A percentile compares a stretch with the other conserved stretches of the same genome.
Conservation (phyloP, 805 yeast species). For the Sugiyamaella valdiviana region DNA sequence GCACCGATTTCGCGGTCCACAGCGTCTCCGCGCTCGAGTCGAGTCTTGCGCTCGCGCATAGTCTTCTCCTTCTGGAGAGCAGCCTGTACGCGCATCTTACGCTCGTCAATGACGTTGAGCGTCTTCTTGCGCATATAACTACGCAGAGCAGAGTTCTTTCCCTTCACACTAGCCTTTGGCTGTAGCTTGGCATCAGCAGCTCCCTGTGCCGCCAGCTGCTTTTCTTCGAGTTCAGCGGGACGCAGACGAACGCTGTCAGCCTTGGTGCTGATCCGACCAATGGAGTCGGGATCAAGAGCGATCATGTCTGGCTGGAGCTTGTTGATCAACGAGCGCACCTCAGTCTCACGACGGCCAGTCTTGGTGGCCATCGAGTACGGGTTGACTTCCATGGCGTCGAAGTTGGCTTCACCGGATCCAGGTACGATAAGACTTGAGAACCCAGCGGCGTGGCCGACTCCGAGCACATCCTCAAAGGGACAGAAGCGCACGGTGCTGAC, state of each 20-base stretch:
- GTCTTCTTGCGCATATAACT: slow-evolving; percentile 75
- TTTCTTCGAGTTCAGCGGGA: slow-evolving; percentile 41
- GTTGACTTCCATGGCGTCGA: slow-evolving; percentile 85
- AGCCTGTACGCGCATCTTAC: slow-evolving; percentile 68
- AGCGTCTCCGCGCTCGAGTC: slow-evolving; percentile 24
- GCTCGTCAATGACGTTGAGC: slow-evolving; percentile 78
- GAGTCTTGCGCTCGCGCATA: slow-evolving; percentile 48
- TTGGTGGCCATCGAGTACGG: slow-evolving; percentile 90
- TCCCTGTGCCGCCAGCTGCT: slow-evolving; percentile 37
- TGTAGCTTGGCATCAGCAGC: slow-evolving; percentile 47
- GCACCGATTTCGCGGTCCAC: slow-evolving; percentile 38
- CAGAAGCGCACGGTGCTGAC: slow-evolving; percentile 66
- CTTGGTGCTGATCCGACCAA: slow-evolving; percentile 76
- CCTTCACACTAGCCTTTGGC: slow-evolving; percentile 62
- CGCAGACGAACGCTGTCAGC: slow-evolving; percentile 58
- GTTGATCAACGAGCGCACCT: slow-evolving; percentile 77
- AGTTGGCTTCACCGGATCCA: slow-evolving; percentile 97
- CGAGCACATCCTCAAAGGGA: slow-evolving; percentile 95
- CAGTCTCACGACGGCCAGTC: slow-evolving; percentile 88
- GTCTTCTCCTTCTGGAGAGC: slow-evolving; percentile 71
- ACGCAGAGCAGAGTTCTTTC: slow-evolving; percentile 79
- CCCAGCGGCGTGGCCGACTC: slow-evolving; percentile 76
- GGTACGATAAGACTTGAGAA: slow-evolving; percentile 84
- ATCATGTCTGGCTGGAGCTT: slow-evolving; percentile 91
- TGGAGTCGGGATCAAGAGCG: slow-evolving; percentile 76